Conservation (phyloP, 495 filamentous ascomycete species). For the Penicillium ochrochloron region DNA sequence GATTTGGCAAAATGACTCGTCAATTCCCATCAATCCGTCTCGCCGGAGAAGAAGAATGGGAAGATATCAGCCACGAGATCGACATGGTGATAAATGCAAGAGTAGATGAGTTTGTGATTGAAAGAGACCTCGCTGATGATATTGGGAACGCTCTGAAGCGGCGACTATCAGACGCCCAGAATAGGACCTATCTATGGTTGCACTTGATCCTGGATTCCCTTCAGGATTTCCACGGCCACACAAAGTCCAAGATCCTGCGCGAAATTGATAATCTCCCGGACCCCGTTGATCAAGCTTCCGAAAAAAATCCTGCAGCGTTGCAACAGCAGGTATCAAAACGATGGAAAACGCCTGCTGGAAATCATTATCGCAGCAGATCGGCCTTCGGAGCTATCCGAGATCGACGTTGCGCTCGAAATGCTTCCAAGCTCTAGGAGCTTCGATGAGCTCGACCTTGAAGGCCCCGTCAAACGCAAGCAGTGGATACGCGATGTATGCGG, state of each 20-base stretch:
- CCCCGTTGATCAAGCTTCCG: neutral
- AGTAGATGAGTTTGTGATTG: neutral
- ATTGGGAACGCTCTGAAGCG: neutral
- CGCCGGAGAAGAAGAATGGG: neutral
- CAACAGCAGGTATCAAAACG: neutral
- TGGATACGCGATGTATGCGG: constrained; percentile 5
- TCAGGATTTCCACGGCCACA: neutral
- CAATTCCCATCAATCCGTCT: neutral
- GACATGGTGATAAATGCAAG: constrained; percentile 1
- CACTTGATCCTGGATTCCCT: neutral
- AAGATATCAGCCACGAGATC: constrained; percentile 1
- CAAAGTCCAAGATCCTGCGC: neutral
- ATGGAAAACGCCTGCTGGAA: neutral
- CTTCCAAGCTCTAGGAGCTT: neutral
- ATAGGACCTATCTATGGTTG: constrained; percentile 5
- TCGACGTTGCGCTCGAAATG: neutral
- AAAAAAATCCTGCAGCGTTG: neutral
- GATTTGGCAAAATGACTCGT: neutral
- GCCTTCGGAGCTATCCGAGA: neutral
- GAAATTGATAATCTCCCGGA: neutral
- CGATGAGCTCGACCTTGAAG: neutral
- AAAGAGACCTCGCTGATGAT: neutral
- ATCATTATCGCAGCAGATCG: neutral
- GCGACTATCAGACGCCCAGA: neutral
- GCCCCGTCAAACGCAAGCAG: neutral